Conservation (phyloP, 768 basidiomycete species). For the Leccinum obscurum region DNA sequence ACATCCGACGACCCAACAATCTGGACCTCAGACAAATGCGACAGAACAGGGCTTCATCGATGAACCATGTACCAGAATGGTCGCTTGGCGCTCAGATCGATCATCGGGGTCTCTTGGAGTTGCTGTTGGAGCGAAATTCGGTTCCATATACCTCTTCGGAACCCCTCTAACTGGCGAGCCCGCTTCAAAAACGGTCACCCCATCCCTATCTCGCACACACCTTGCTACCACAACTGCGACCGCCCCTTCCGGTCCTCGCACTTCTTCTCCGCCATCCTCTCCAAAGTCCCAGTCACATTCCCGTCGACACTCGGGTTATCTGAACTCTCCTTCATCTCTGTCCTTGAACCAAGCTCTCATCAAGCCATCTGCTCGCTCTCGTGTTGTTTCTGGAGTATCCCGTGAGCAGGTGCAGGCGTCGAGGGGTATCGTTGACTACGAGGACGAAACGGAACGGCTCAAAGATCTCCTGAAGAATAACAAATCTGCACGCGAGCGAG, state of each 20-base stretch:
- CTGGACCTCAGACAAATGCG: conserved; percentile 9
- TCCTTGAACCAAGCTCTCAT: conserved; percentile 45
- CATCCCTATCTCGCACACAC: conserved; percentile 16
- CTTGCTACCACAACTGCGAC: conserved; percentile 5
- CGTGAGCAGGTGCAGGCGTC: conserved; percentile 73
- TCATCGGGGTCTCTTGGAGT: conserved; percentile 13
- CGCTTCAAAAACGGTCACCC: conserved; percentile 2
- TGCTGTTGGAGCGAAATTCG: conserved; percentile 24
- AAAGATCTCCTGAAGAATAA: conserved; percentile 70
- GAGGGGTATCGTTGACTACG: conserved; percentile 78
- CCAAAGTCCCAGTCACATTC: conserved; percentile 21
- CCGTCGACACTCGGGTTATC: conserved; percentile 29
- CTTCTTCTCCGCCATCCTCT: conserved; percentile 24
- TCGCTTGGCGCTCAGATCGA: conserved; percentile 17
- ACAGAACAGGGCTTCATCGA: conserved; percentile 28
- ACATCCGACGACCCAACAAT: conserved; percentile 6
- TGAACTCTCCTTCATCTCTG: conserved; percentile 39
- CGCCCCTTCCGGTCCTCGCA: conserved; percentile 8
- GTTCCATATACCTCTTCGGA: conserved; percentile 32
- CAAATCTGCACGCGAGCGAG: conserved; percentile 26
- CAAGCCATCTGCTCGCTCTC: conserved; percentile 53
- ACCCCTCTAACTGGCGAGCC: conserved; percentile 25
- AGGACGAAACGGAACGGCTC: conserved; percentile 75
- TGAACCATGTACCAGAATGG: conserved; percentile 18
- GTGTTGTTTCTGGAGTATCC: conserved; percentile 71